Evolutionary conservation across 1,284 basidiomycete species (phyloP).

Genomic region (Ustilago vetiveriae): DNA sequence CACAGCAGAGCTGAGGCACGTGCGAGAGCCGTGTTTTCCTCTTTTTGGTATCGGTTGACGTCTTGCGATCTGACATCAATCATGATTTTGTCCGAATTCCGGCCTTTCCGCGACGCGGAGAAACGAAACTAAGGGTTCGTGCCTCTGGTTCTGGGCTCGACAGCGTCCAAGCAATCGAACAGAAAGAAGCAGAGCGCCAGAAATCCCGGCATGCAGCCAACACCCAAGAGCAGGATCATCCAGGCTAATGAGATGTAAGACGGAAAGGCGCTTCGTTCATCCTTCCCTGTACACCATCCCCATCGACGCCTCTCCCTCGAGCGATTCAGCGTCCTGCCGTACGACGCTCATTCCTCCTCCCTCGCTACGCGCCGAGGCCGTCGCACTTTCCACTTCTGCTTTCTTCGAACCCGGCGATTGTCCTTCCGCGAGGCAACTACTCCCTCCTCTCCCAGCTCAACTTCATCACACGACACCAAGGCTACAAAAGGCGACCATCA

Average conservation of each 20-base stretch:
- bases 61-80: slow-evolving; percentile 4
- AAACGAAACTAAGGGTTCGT: slow-evolving; percentile 6
- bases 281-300: too few relatives aligned
- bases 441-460: too few relatives aligned
- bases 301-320: too few relatives aligned
- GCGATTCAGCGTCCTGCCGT: too few relatives aligned
- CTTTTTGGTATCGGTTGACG: background rate
- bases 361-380: too few relatives aligned
- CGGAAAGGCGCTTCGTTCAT: background rate
- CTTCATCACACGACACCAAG: background rate
- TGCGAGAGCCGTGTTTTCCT: slow-evolving; percentile 5
- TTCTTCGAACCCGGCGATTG: too few relatives aligned
- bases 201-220: slow-evolving; percentile 7
- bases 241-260: slow-evolving; percentile 4
- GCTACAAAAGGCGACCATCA: background rate
- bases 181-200: background rate
- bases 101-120: slow-evolving; percentile 16
- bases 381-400: too few relatives aligned
- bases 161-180: background rate
- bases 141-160: background rate
- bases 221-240: background rate
- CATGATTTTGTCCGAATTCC: slow-evolving; percentile 16
- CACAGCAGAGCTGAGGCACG: slow-evolving; percentile 17
- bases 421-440: too few relatives aligned
- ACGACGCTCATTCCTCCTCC: too few relatives aligned